These are phyloP conservation scores for Graphium sp. DNA, from an alignment of 2,329 filamentous ascomycete species.

Conservation along the genomic window DNA sequence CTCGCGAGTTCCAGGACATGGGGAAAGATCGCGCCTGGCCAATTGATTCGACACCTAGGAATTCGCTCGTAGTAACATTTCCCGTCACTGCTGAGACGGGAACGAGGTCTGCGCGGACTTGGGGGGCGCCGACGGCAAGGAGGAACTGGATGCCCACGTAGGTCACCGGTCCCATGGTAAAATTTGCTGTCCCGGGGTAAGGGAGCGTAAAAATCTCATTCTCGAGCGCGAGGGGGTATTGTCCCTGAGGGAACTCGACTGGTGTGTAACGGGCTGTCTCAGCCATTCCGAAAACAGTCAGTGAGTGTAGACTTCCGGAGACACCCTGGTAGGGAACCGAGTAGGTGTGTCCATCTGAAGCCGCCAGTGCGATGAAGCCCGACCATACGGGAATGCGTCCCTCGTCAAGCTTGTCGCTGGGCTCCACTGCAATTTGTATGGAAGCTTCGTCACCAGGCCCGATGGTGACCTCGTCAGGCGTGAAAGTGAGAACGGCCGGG, in stretches of 20 bases:
- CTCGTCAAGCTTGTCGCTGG: constrained; percentile 11
- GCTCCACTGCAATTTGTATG: constrained; percentile 14
- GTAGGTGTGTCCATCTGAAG: constrained; percentile 16
- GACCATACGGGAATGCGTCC: constrained; percentile 21
- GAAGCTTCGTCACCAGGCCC: constrained; percentile 8
- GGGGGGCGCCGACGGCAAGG: constrained; percentile 26
- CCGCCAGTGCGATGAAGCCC: constrained; percentile 22
- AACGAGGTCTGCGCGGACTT: constrained; percentile 25
- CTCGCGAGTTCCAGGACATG: constrained; percentile 12
- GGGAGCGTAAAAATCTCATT: constrained; percentile 24
- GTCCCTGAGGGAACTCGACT: too few relatives aligned
- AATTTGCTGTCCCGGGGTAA: constrained; percentile 16
- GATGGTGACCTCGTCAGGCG: constrained; percentile 22
- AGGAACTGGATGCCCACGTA: constrained; percentile 21
- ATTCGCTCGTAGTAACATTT: constrained; percentile 14
- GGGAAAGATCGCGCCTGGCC: constrained; percentile 27
- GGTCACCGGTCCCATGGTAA: constrained; percentile 10
- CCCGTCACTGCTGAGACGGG: too few relatives aligned
- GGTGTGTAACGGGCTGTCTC: too few relatives aligned
- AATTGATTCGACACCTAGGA: constrained; percentile 20
- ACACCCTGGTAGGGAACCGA: constrained; percentile 22
- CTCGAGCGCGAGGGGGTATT: neutral
- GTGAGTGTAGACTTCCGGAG: constrained; percentile 13
- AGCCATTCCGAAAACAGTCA: constrained; percentile 16
- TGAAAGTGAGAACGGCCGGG: constrained; percentile 25